phyloP scores from a whole-genome alignment of 1,284 basidiomycete genomes.

The Phenoliferia sp. region DNA sequence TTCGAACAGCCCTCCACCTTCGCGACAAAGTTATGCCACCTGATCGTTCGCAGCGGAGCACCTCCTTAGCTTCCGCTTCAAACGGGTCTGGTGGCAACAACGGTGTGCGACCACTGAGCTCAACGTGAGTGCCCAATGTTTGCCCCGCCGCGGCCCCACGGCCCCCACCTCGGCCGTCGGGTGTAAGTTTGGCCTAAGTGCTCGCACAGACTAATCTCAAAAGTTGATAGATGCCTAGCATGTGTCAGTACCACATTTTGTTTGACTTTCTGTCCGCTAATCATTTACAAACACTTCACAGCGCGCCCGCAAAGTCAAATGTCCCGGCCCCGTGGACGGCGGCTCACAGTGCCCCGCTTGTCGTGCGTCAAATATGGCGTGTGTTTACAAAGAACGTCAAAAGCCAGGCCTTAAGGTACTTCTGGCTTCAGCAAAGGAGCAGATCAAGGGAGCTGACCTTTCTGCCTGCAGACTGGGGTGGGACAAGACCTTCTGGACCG shows the following conservation, averaged over 20 bases:
- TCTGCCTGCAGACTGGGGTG: too few relatives aligned
- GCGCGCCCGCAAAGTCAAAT: background rate
- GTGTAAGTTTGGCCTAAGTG: too few relatives aligned
- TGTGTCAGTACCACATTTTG: background rate
- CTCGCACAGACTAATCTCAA: too few relatives aligned
- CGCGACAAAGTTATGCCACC: too few relatives aligned
- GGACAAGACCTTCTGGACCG: background rate
- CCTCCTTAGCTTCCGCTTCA: too few relatives aligned
- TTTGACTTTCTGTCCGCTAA: too few relatives aligned
- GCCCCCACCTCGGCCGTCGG: background rate
- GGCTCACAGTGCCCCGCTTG: background rate
- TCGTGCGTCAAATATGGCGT: background rate
- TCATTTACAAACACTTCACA: background rate
- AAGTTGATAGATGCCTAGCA: background rate
- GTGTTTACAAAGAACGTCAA: background rate
- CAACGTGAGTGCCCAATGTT: background rate
- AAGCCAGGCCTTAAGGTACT: background rate
- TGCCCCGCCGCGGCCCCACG: background rate
- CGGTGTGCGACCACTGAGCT: background rate
- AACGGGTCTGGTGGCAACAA: too few relatives aligned
- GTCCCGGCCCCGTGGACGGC: background rate
- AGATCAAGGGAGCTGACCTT: too few relatives aligned
- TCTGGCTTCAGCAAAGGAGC: too few relatives aligned
- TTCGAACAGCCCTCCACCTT: too few relatives aligned
- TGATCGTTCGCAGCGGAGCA: too few relatives aligned